These are phyloP conservation scores for Spathaspora gorwiae DNA, from an alignment of 805 yeast genomes.

Conservation along the genomic window DNA sequence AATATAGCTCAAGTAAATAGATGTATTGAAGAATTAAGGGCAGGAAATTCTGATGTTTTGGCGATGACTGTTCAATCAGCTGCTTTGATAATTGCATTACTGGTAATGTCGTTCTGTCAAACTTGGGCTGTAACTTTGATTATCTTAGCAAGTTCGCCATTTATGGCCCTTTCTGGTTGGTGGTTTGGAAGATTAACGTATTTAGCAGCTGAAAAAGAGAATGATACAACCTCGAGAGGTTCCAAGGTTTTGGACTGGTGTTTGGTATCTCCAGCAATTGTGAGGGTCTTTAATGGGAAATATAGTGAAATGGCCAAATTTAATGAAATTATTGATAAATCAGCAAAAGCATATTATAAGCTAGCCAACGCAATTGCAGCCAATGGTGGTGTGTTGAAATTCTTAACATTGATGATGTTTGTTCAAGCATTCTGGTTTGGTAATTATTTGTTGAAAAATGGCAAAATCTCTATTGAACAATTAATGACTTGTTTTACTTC, in stretches of 20 bases:
- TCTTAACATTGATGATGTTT: conserved; percentile 66
- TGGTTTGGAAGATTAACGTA: conserved; percentile 50
- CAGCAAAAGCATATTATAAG: conserved; percentile 37
- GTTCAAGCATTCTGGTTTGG: conserved; percentile 95
- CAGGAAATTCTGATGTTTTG: conserved; percentile 62
- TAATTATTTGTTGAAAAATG: conserved; percentile 51
- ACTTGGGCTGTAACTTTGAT: conserved; percentile 86
- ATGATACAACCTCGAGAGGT: conserved; percentile 48
- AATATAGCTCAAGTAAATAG: conserved; percentile 61
- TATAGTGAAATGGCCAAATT: conserved; percentile 46
- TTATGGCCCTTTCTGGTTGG: conserved; percentile 48
- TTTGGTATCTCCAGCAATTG: conserved; percentile 52
- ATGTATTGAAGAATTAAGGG: conserved; percentile 67
- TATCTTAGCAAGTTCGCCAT: conserved; percentile 69
- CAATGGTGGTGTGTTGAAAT: conserved; percentile 54
- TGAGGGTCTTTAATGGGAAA: conserved; percentile 60
- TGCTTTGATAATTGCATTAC: conserved; percentile 49
- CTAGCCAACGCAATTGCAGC: conserved; percentile 45
- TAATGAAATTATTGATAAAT: conserved; percentile 25
- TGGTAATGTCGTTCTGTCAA: conserved; percentile 63
- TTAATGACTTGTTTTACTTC: conserved; percentile 82
- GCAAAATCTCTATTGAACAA: conserved; percentile 50
- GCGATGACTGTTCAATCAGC: conserved; percentile 53
- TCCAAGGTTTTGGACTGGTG: conserved; percentile 70
- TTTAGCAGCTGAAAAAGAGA: conserved; percentile 50